Evolutionary conservation across 1,284 basidiomycete species (phyloP).

Genomic region (Marasmius tenuissimus): DNA sequence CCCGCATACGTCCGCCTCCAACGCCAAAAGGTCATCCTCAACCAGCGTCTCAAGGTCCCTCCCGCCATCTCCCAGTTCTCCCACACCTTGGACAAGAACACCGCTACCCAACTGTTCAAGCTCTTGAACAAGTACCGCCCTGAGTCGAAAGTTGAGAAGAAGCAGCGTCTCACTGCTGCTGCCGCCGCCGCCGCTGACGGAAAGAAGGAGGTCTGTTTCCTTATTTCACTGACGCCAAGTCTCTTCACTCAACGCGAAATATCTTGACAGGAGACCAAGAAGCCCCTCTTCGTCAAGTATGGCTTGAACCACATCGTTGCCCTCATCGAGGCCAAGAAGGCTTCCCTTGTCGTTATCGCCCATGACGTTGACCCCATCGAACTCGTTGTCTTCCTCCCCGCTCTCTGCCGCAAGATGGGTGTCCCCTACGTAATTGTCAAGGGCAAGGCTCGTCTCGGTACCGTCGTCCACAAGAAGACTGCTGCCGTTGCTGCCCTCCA

Average conservation of each 20-base stretch:
- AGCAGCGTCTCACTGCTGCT: slow-evolving; percentile 81
- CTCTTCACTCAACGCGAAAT: slow-evolving; percentile 11
- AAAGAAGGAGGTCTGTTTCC: slow-evolving; percentile 47
- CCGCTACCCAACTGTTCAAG: slow-evolving; percentile 97
- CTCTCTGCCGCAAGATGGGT: slow-evolving; percentile 99
- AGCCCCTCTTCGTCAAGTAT: slow-evolving; percentile 95
- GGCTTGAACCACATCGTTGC: slow-evolving; percentile 97
- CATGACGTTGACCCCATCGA: slow-evolving; percentile 99
- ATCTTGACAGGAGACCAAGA: slow-evolving; percentile 70
- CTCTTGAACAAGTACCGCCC: slow-evolving; percentile 96
- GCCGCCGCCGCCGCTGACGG: slow-evolving; percentile 79
- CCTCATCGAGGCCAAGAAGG: slow-evolving; percentile 97
- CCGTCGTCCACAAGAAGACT: slow-evolving; percentile 98
- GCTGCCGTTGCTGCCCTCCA: slow-evolving; percentile 89
- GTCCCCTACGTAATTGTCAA: slow-evolving; percentile 98
- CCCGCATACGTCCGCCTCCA: slow-evolving; percentile 98
- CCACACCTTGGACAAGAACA: slow-evolving; percentile 99
- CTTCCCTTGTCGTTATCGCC: slow-evolving; percentile 93
- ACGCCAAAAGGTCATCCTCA: slow-evolving; percentile 97
- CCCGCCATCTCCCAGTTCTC: slow-evolving; percentile 98
- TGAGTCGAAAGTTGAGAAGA: slow-evolving; percentile 97
- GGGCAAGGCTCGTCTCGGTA: slow-evolving; percentile 96
- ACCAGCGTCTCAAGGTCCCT: slow-evolving; percentile 98
- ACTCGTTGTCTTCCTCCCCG: slow-evolving; percentile 96
- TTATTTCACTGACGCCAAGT: background rate